Evolutionary conservation across 441 rosid genomes (phyloP), one percentile per base, ranked within the genome.

Genomic region (Raphanus hybrid): DNA sequence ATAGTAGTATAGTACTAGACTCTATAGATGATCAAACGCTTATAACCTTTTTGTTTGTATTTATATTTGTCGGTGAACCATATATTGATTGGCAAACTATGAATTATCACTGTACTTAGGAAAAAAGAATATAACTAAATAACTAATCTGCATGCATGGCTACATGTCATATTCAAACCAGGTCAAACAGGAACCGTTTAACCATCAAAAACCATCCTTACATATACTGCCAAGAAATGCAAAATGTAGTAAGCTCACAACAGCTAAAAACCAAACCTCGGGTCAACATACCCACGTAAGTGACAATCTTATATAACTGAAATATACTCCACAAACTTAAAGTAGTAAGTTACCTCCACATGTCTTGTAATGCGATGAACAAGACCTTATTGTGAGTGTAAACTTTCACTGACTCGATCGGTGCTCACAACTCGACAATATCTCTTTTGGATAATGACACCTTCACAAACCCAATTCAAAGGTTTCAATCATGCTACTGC

Each of bases 381-480:
- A 60, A 37, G 34, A 77, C 15, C 77, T 35, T 48, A 8, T 50
- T 29, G 34, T 29, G 34, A 67, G 57, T 26, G 48, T 67, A 71
- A 78, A 58, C 73, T 72, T 59, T 50, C 69, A 37, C 74, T 73
- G 69, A 73, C 70, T 67, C 81, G 3, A 60, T 27, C 52, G 78
- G 73, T 78, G 77, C 65, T 73, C 81, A 34, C 50, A 43, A 34
- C 75, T 79, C 61, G 78, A 78, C 63, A 69, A 79, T 74, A 43
- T 54, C 71, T 62, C 71, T 69, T 74, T 55, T 14, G 67, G 78
- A 63, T 75, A 79, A 54, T 12, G 82, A 79, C 78, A 73, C 74
- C 67, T 68, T 52, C 32, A 68, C 66, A 62, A 68, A 29, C 78
- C 74, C 75, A 78, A 73, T 68, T 78, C 78, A 73, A 73, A 78